Evolutionary conservation across 1,139 yeast species (phyloP), one percentile per base, ranked within the genome.

Genomic region (Candida frijolesensis): DNA sequence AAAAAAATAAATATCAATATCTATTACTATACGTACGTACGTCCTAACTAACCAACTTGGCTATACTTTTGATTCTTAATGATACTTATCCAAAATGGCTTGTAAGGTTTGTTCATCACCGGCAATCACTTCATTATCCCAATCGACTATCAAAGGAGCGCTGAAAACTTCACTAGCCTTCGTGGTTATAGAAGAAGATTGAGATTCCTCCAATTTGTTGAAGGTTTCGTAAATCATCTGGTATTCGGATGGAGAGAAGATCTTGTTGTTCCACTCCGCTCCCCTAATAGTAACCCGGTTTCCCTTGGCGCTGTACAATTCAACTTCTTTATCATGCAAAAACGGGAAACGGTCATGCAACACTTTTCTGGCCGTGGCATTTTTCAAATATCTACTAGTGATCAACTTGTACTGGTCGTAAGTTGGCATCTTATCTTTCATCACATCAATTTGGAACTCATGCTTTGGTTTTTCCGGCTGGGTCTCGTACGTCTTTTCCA

Each of bases 91-190:
- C 54, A 76, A 68, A 27, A 76, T 64, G 14, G 50, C 52, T 16
- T 60, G 54, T 52, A 76, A 65, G 2, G 74, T 70, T 27, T 56
- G 57, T 54, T 70, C 77, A 55, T 74, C 76, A 46, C 68, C 68
- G 18, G 79, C 81, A 54, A 76, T 70, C 54, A 71, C 50, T 55
- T 71, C 68, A 55, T 74, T 79, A 58, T 76, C 81, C 81, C 81
- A 76, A 58, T 76, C 81, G 42, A 76, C 71, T 35, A 76, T 68
- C 60, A 76, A 71, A 0, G 81, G 81, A 1, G 80, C 75, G 51
- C 58, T 60, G 57, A 76, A 76, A 11, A 76, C 64, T 30, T 71
- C 69, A 6, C 66, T 57, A 4, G 77, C 69, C 44, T 66, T 66
- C n/a, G 66, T 62, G 12, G 64, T 70, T 9, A 66, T 61, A 7